Percentiles rank a stretch among this genome's conserved stretches.
These are phyloP conservation scores for Leishmania turanica DNA, from an alignment of 208 protist genomes.

Conservation along the genomic window DNA sequence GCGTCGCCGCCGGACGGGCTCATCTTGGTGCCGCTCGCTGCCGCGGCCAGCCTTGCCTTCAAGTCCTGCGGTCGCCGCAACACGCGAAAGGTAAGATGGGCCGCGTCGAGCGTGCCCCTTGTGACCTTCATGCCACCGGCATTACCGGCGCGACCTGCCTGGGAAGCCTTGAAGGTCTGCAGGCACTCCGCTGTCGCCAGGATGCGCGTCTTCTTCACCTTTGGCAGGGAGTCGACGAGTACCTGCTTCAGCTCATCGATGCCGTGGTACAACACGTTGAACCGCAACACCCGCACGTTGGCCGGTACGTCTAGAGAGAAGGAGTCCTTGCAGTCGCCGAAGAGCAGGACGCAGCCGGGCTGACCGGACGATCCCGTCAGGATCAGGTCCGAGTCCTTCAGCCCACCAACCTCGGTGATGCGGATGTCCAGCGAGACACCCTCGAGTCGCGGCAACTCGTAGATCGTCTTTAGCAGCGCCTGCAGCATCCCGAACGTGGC, in stretches of 20 bases:
- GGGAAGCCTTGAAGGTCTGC: slow-evolving; percentile 84
- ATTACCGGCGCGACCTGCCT: slow-evolving; percentile 82
- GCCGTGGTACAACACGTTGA: slow-evolving; percentile 90
- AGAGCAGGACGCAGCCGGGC: slow-evolving; percentile 83
- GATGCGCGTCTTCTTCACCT: slow-evolving; percentile 66
- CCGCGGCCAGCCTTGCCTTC: slow-evolving; percentile 21
- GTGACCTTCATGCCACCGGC: slow-evolving; percentile 84
- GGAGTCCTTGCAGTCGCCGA: slow-evolving; percentile 72
- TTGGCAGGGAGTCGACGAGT: slow-evolving; percentile 75
- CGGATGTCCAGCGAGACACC: slow-evolving; percentile 75
- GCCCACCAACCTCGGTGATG: slow-evolving; percentile 76
- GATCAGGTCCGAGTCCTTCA: slow-evolving; percentile 72
- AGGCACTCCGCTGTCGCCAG: slow-evolving; percentile 76
- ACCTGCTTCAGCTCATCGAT: slow-evolving; percentile 83
- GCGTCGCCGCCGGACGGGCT: slow-evolving; percentile 1
- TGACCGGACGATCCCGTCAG: slow-evolving; percentile 61
- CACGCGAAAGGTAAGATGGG: slow-evolving; percentile 71
- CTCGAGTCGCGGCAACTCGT: slow-evolving; percentile 81
- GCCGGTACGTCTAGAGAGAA: slow-evolving; percentile 69
- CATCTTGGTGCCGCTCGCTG: slow-evolving; percentile 3
- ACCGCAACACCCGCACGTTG: slow-evolving; percentile 72
- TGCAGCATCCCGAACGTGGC: slow-evolving; percentile 92
- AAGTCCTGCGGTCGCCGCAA: slow-evolving; percentile 46
- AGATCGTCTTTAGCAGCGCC: slow-evolving; percentile 86
- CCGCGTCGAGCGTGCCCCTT: slow-evolving; percentile 71